Evolutionary conservation across 768 basidiomycete species (phyloP).

Genomic region (Amanita molliuscula): DNA sequence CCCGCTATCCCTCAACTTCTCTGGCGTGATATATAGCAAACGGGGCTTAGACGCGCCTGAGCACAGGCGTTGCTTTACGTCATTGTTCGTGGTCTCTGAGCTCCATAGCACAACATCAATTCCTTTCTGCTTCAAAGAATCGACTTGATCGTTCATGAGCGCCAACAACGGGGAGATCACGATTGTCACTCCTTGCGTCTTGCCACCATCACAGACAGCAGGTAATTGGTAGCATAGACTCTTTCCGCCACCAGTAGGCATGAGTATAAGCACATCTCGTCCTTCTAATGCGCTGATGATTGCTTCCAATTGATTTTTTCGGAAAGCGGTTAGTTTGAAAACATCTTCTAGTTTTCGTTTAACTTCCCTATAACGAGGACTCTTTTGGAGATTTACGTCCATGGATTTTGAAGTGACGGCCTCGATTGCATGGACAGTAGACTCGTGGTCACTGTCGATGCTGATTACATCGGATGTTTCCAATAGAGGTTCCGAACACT

Average conservation of each 20-base stretch:
- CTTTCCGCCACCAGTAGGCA: constrained; percentile 95
- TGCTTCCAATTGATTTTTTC: constrained; percentile 79
- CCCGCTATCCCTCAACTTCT: constrained; percentile 63
- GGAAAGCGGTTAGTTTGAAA: constrained; percentile 63
- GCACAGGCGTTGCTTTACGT: constrained; percentile 33
- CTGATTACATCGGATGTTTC: not conserved
- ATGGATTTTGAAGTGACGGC: not conserved
- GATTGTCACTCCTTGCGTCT: constrained; percentile 73
- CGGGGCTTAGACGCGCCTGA: constrained; percentile 38
- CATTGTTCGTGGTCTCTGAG: constrained; percentile 33
- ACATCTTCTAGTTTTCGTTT: constrained; percentile 37
- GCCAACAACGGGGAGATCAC: constrained; percentile 86
- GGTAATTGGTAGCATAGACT: constrained; percentile 87
- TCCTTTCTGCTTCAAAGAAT: constrained; percentile 47
- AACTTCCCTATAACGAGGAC: constrained; percentile 39
- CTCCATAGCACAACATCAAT: constrained; percentile 67
- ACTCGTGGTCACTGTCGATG: not conserved
- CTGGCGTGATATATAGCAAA: constrained; percentile 86
- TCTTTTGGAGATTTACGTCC: not conserved
- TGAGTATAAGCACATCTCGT: constrained; percentile 85
- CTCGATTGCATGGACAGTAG: not conserved
- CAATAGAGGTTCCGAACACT: not conserved
- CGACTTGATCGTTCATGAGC: constrained; percentile 85
- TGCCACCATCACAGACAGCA: constrained; percentile 65
- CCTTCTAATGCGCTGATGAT: constrained; percentile 73